A percentile compares a stretch with the other conserved stretches of the same genome.
These are phyloP conservation scores for Knoxia roxburghii DNA, from an alignment of 257 asterid species.

Conservation along the genomic window DNA sequence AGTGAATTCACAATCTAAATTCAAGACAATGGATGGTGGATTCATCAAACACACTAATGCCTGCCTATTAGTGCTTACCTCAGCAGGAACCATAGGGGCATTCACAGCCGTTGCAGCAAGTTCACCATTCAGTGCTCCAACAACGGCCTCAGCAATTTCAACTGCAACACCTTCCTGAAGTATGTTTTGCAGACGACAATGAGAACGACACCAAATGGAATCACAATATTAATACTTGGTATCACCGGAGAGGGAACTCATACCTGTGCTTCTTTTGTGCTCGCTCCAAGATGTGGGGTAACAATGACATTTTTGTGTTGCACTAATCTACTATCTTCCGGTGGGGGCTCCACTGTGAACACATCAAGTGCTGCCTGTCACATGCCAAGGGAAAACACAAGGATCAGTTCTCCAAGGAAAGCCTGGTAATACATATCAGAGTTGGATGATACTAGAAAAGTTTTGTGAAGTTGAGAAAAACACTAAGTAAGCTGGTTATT, in stretches of 20 bases:
- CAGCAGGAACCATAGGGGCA: conserved; percentile 99
- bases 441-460: too few relatives aligned
- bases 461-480: too few relatives aligned
- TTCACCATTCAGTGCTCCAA: conserved; percentile 89
- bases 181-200: neutral
- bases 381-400: conserved; percentile 9
- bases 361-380: conserved; percentile 95
- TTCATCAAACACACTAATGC: neutral
- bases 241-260: neutral
- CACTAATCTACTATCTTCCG: conserved; percentile 69
- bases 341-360: conserved; percentile 83
- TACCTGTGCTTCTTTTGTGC: conserved; percentile 99
- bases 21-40: neutral
- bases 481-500: too few relatives aligned
- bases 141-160: conserved; percentile 98
- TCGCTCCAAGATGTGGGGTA: conserved; percentile 99
- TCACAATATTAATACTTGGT: neutral
- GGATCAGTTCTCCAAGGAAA: conserved; percentile 7
- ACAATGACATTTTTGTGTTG: conserved; percentile 83
- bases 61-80: conserved; percentile 36
- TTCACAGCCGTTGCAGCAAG: conserved; percentile 97
- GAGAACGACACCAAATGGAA: neutral
- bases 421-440: neutral
- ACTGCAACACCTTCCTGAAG: conserved; percentile 96
- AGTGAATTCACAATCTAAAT: conserved; percentile 2